Evolutionary conservation across 192 early-diverging fungal species (phyloP).

Genomic region (Funneliformis geosporum): DNA sequence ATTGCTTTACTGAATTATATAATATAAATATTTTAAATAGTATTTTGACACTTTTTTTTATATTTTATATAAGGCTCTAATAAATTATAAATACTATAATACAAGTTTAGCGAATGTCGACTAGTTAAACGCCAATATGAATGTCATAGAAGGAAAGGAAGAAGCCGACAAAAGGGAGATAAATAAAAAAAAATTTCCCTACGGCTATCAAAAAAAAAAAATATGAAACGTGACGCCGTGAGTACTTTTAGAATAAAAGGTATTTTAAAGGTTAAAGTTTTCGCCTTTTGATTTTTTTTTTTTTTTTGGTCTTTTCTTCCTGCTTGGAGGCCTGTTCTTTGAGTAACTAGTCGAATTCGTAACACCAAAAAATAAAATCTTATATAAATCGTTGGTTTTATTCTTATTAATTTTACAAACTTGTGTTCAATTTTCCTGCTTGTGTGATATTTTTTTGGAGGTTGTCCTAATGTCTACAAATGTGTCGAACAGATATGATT

Average conservation of each 20-base stretch:
- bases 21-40: background rate
- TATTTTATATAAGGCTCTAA: background rate
- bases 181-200: background rate
- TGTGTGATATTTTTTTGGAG: background rate
- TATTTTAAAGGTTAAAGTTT: background rate
- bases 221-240: background rate
- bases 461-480: background rate
- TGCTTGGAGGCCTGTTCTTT: background rate
- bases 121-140: background rate
- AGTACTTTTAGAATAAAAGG: background rate
- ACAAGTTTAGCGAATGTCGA: constrained; percentile 1
- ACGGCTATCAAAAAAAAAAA: background rate
- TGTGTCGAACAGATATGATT: background rate
- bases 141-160: background rate
- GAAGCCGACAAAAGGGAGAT: background rate
- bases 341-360: constrained; percentile 9
- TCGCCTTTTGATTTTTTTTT: background rate
- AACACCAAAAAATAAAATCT: background rate
- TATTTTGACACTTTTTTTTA: background rate
- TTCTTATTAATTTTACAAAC: background rate
- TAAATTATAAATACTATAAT: background rate
- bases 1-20: background rate
- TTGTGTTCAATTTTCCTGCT: background rate
- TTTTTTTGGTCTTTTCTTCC: background rate
- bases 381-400: background rate